These are phyloP conservation scores for Xylariaceae sp. DNA, from an alignment of 2,329 filamentous ascomycete species.

Conservation along the genomic window DNA sequence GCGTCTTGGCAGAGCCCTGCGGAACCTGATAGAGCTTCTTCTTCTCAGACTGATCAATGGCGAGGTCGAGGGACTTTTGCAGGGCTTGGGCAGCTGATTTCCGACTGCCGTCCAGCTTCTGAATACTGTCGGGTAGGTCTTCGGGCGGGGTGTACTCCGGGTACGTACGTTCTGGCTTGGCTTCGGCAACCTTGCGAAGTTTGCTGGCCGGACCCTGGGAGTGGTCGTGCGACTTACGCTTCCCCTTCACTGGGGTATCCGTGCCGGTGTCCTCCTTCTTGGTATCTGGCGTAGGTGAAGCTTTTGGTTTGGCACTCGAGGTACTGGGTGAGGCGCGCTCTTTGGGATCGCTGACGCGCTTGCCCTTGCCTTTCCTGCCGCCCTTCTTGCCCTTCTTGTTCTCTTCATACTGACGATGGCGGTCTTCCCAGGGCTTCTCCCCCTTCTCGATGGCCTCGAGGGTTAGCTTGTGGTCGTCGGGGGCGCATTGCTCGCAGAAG, in stretches of 20 bases:
- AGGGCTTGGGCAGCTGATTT: constrained; percentile 64
- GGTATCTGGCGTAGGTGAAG: constrained; percentile 29
- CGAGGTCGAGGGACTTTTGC: constrained; percentile 58
- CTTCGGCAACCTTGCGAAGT: constrained; percentile 48
- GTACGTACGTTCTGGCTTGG: constrained; percentile 26
- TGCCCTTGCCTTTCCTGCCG: constrained; percentile 57
- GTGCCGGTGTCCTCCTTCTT: constrained; percentile 38
- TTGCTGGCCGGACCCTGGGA: constrained; percentile 43
- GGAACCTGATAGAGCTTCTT: constrained; percentile 56
- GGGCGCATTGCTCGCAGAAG: constrained; percentile 85
- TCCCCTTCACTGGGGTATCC: constrained; percentile 36
- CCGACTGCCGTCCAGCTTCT: constrained; percentile 54
- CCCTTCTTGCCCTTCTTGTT: constrained; percentile 54
- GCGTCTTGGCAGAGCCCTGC: constrained; percentile 42
- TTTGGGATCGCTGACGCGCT: constrained; percentile 57
- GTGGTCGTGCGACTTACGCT: constrained; percentile 52
- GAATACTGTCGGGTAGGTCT: constrained; percentile 43
- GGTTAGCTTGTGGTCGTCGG: constrained; percentile 74
- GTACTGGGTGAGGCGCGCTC: constrained; percentile 39
- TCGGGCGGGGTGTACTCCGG: constrained; percentile 40
- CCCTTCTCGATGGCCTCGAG: constrained; percentile 71
- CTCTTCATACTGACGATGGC: constrained; percentile 55
- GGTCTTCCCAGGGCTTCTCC: constrained; percentile 78
- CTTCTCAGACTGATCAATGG: constrained; percentile 61
- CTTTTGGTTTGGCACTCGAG: constrained; percentile 30